Base-by-base conservation (phyloP, 1,284 basidiomycete species). In the Trametes hirsuta region DNA sequence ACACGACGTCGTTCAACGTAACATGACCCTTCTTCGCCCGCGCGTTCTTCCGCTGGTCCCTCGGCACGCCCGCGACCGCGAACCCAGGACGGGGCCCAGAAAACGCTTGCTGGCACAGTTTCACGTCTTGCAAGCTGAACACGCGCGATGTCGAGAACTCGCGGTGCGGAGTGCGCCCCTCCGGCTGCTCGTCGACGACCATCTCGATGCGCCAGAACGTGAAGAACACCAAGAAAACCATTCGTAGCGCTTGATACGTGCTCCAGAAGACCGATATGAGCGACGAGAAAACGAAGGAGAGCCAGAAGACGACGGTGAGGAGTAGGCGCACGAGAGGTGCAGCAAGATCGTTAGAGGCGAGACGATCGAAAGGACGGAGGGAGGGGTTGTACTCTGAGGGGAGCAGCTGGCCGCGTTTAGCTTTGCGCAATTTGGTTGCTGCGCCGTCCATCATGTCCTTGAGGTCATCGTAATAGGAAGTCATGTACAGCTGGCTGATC, bases 1-100 rank as follows among this genome's bases (percentile, higher is more conserved):
- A 74, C 44, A 73, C 67, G 21, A 73, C 68, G 49, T 74, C 72
- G 60, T 74, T 74, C 30, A 74, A 55, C 12, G 72, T 74, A 46
- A 74, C 68, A 50, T 72, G 70, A 22, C 65, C 64, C 5, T 61
- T 58, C 36, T 64, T 65, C 45, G 59, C 62, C 57, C 59, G 51
- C 34, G 49, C 66, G 18, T 59, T 69, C 30, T 63, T 61, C 12
- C 66, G 59, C 58, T 64, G 47, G 36, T 64, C 59, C 46, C 58
- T 65, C 11, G 63, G 66, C n/a, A 68, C 62, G 11, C 63, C 67
- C 4, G 51, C 58, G 25, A 67, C 66, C 2, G 68, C 68, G 30
- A 55, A 65, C 1, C 69, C 69, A 6, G 69, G 68, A 4, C 59
- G 53, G 10, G 63, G 51, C 6, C 70, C 70, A 1, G 70, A 72